Percentiles rank a stretch among this genome's conserved stretches.
These are phyloP conservation scores for Sporothrix inflata DNA, from an alignment of 2,329 filamentous ascomycete species.

Conservation along the genomic window DNA sequence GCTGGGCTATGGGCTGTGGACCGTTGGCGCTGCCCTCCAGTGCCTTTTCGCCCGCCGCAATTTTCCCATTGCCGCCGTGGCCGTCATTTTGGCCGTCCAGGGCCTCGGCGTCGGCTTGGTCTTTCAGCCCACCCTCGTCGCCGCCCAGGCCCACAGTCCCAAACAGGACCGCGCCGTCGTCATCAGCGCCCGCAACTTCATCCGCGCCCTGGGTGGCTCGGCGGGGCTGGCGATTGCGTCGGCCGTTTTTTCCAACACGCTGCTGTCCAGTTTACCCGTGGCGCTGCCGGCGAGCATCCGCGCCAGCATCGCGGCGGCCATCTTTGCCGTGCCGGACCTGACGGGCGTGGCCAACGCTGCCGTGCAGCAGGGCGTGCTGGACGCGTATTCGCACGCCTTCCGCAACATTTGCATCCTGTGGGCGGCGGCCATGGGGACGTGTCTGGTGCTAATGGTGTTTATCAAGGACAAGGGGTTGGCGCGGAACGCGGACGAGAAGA, in stretches of 20 bases:
- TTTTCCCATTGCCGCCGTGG: constrained; percentile 39
- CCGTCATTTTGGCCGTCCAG: constrained; percentile 36
- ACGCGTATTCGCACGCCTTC: constrained; percentile 7
- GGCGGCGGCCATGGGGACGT: constrained; percentile 12
- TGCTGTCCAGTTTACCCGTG: neutral
- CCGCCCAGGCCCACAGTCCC: constrained; percentile 44
- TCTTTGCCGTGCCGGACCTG: constrained; percentile 19
- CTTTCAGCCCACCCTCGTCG: constrained; percentile 45
- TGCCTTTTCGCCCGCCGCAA: constrained; percentile 37
- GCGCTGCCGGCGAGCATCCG: neutral
- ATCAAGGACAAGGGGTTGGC: constrained; percentile 15
- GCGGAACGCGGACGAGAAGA: neutral
- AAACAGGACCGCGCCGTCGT: constrained; percentile 45
- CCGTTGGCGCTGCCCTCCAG: constrained; percentile 42
- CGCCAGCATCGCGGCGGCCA: neutral
- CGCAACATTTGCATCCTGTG: constrained; percentile 13
- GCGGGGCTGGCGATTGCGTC: neutral
- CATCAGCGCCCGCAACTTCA: constrained; percentile 45
- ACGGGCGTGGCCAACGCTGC: neutral
- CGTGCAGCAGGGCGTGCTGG: neutral
- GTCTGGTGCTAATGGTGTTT: constrained; percentile 16
- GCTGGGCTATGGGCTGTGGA: constrained; percentile 43
- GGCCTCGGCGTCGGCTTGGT: constrained; percentile 44
- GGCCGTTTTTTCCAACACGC: constrained; percentile 6
- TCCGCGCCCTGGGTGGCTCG: neutral